Evolutionary conservation across 306 rosid genomes (phyloP), one percentile per base, ranked within the genome.

Genomic region (Pyrus communis): DNA sequence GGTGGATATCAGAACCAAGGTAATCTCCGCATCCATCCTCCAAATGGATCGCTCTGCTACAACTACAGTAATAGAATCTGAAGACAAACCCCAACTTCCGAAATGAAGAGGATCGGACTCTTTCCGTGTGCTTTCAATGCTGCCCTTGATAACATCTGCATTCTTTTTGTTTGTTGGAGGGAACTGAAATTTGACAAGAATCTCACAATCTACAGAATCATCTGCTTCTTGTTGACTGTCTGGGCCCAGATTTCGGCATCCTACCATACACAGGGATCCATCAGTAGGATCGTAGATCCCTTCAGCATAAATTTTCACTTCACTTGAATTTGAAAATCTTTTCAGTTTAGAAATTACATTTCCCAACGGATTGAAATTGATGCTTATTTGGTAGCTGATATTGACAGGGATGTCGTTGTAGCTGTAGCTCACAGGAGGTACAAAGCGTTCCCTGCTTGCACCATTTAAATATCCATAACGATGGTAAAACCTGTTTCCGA

Each of bases 191-290:
- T 85, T 78, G 82, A 88, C 45, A 5, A 81, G 79, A 71, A 88
- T 60, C 60, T 83, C 81, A 81, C 92, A 90, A 35, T 86, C 96
- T 72, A 73, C 6, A 54, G 84, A 79, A 30, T 58, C 69, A 18
- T 62, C 38, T 40, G 12, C 51, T 54, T 73, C 62, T 67, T 11
- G 72, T 35, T 40, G 11, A 61, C 25, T 28, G n/a, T 75, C 61
- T 9, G 71, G 65, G 43, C 35, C 35, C 57, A 81, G 42, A 69
- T 80, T 58, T 18, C 86, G 61, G 75, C 89, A 90, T 64, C 96
- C 96, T 21, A 90, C 75, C 96, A 88, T 88, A 45, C 96, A 90
- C 80, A 90, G 77, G 46, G 18, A 79, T 81, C 92, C 95, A 19
- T 80, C 21, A 73, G 69, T 73, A n/a, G 75, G 69, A 82, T 90